Percentiles rank a stretch among this genome's conserved stretches.
These are phyloP conservation scores for Ceratocystiopsis brevicomis DNA, from an alignment of 2,329 filamentous ascomycete species.

Conservation along the genomic window DNA sequence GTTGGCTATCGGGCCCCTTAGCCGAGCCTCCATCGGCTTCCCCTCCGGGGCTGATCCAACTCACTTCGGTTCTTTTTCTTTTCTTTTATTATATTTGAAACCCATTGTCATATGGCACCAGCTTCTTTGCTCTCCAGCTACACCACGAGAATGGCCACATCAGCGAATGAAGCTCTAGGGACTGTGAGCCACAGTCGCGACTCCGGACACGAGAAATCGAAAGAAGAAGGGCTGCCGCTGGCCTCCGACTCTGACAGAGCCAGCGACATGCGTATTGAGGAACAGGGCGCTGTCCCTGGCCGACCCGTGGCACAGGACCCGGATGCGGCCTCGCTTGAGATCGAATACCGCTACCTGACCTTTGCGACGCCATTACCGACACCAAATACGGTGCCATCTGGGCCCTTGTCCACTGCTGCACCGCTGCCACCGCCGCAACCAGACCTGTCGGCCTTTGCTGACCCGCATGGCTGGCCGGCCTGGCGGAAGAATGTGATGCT, in stretches of 20 bases:
- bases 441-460: slow-evolving; percentile 44
- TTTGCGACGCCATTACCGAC: slow-evolving; percentile 21
- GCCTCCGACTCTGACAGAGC: slow-evolving; percentile 1
- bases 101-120: too few species aligned
- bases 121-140: too few species aligned
- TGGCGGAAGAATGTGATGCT: slow-evolving; percentile 53
- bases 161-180: too few species aligned
- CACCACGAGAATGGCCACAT: too few species aligned
- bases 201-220: not conserved
- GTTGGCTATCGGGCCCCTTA: too few species aligned
- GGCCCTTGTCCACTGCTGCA: slow-evolving; percentile 7
- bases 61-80: too few species aligned
- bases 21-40: too few species aligned
- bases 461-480: slow-evolving; percentile 56
- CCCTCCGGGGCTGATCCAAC: too few species aligned
- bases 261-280: not conserved
- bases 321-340: slow-evolving; percentile 7
- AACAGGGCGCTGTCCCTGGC: not conserved
- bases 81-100: too few species aligned
- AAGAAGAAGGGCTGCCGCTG: not conserved
- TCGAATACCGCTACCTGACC: slow-evolving; percentile 23
- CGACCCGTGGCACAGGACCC: not conserved
- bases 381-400: slow-evolving; percentile 8
- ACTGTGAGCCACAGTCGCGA: not conserved
- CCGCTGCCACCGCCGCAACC: slow-evolving; percentile 26